These are phyloP conservation scores for Ascochyta lentis DNA, from an alignment of 2,329 filamentous ascomycete genomes.

Conservation along the genomic window DNA sequence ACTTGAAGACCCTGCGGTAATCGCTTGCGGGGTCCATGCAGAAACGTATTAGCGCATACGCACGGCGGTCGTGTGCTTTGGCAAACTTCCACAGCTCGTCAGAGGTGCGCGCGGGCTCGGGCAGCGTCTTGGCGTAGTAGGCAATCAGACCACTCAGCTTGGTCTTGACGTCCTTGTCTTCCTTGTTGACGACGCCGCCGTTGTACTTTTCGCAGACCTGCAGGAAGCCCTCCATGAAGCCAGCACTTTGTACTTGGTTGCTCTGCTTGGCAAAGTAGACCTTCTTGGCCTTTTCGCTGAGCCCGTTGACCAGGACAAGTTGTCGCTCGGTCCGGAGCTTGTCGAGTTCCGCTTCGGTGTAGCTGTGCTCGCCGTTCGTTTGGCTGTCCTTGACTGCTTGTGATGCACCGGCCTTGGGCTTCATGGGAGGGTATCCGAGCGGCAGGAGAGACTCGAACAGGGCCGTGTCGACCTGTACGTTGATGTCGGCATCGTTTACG, in stretches of 20 bases:
- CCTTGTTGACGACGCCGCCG: conserved; percentile 79
- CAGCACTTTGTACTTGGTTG: conserved; percentile 76
- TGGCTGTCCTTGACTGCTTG: conserved; percentile 69
- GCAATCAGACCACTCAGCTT: conserved; percentile 76
- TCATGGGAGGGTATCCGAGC: conserved; percentile 80
- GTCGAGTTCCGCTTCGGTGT: conserved; percentile 66
- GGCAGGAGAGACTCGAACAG: conserved; percentile 90
- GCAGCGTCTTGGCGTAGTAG: conserved; percentile 75
- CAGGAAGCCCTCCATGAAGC: conserved; percentile 77
- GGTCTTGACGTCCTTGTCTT: conserved; percentile 69
- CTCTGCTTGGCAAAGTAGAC: conserved; percentile 88
- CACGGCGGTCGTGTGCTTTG: conserved; percentile 86
- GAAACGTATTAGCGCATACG: conserved; percentile 87
- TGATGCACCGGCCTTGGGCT: conserved; percentile 60
- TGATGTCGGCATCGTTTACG: conserved; percentile 86
- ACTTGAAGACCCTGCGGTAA: conserved; percentile 87
- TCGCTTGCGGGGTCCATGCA: conserved; percentile 85
- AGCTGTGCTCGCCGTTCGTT: conserved; percentile 52
- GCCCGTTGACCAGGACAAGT: conserved; percentile 77
- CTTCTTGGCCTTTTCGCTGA: conserved; percentile 79
- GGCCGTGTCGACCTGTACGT: conserved; percentile 81
- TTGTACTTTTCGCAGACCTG: conserved; percentile 89
- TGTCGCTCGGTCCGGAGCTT: conserved; percentile 84
- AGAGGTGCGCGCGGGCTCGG: conserved; percentile 74
- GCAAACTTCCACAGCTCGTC: conserved; percentile 89